Percentiles rank a stretch among this genome's conserved stretches.
These are phyloP conservation scores for Dothideomycetes sp. DNA, from an alignment of 2,329 filamentous ascomycete species.

Conservation along the genomic window DNA sequence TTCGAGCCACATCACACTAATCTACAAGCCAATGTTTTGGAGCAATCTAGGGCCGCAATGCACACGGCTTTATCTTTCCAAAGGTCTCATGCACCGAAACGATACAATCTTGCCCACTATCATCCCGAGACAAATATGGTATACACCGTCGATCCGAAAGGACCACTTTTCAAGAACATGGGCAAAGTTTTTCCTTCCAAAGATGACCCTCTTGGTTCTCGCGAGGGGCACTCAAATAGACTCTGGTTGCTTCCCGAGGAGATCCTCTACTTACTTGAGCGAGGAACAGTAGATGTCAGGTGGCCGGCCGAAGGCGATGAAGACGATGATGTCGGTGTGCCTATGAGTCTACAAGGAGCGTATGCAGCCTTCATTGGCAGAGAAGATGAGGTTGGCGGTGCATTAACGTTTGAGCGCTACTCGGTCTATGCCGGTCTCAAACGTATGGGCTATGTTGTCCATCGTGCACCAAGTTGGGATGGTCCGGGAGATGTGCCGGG, in stretches of 20 bases:
- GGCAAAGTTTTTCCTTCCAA: slow-evolving; percentile 53
- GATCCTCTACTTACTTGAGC: slow-evolving; percentile 76
- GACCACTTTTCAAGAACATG: slow-evolving; percentile 63
- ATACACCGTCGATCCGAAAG: slow-evolving; percentile 60
- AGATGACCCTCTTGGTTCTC: slow-evolving; percentile 29
- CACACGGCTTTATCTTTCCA: slow-evolving; percentile 73
- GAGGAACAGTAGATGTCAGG: slow-evolving; percentile 77
- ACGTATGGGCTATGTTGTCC: slow-evolving; percentile 69
- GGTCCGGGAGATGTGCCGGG: slow-evolving; percentile 12
- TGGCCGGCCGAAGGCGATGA: slow-evolving; percentile 48
- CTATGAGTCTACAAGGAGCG: slow-evolving; percentile 81
- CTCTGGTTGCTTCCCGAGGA: slow-evolving; percentile 87
- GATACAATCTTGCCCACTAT: slow-evolving; percentile 60
- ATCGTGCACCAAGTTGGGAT: slow-evolving; percentile 49
- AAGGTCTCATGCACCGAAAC: slow-evolving; percentile 59
- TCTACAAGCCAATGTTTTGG: slow-evolving; percentile 66
- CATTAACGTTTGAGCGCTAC: slow-evolving; percentile 64
- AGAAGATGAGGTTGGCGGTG: slow-evolving; percentile 41
- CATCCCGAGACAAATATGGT: slow-evolving; percentile 51
- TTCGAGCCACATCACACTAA: slow-evolving; percentile 88
- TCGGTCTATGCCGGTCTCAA: slow-evolving; percentile 81
- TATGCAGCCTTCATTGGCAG: slow-evolving; percentile 74
- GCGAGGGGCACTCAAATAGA: slow-evolving; percentile 17
- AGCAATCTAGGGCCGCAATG: slow-evolving; percentile 76
- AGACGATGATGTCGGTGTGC: slow-evolving; percentile 55